phyloP scores from a whole-genome alignment of 163 green algal species.

The Volvox carteri region DNA sequence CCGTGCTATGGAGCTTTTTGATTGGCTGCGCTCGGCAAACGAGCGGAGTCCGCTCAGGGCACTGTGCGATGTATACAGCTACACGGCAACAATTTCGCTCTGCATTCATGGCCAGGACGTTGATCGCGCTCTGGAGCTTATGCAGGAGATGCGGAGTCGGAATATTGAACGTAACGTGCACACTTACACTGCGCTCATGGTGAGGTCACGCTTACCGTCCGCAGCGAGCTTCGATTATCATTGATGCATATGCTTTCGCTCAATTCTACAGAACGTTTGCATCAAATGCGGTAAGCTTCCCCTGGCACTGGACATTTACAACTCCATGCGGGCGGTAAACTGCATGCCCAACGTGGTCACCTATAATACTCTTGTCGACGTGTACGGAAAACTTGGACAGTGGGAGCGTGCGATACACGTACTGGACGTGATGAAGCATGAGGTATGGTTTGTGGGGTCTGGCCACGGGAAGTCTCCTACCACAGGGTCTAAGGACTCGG shows the following conservation, averaged over 20 bases:
- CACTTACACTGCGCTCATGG: slow-evolving; percentile 76
- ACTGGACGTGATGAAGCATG: slow-evolving; percentile 75
- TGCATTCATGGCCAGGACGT: slow-evolving; percentile 74
- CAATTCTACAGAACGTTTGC: slow-evolving; percentile 63
- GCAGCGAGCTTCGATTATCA: too few relatives aligned
- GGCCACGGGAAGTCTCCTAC: too few relatives aligned
- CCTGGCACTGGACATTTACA: slow-evolving; percentile 66
- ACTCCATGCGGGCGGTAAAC: slow-evolving; percentile 64
- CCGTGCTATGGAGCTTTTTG: slow-evolving; percentile 81
- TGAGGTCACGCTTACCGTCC: slow-evolving; percentile 3
- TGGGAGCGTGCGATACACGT: slow-evolving; percentile 81
- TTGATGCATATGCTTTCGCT: too few relatives aligned
- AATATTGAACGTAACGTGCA: slow-evolving; percentile 75
- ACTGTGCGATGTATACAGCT: slow-evolving; percentile 78
- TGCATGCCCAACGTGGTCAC: slow-evolving; percentile 80
- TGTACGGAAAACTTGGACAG: slow-evolving; percentile 79
- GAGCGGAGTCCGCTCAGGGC: slow-evolving; percentile 60
- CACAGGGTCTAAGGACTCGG: too few relatives aligned
- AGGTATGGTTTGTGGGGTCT: slow-evolving; percentile 50
- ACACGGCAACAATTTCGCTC: slow-evolving; percentile 75
- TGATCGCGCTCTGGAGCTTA: slow-evolving; percentile 73
- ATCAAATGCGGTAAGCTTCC: slow-evolving; percentile 72
- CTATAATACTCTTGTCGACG: slow-evolving; percentile 85
- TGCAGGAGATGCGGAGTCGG: slow-evolving; percentile 71
- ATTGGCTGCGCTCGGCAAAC: slow-evolving; percentile 70